Conservation (phyloP, 2,329 filamentous ascomycete species). For the Sclerotinia spermophila region DNA sequence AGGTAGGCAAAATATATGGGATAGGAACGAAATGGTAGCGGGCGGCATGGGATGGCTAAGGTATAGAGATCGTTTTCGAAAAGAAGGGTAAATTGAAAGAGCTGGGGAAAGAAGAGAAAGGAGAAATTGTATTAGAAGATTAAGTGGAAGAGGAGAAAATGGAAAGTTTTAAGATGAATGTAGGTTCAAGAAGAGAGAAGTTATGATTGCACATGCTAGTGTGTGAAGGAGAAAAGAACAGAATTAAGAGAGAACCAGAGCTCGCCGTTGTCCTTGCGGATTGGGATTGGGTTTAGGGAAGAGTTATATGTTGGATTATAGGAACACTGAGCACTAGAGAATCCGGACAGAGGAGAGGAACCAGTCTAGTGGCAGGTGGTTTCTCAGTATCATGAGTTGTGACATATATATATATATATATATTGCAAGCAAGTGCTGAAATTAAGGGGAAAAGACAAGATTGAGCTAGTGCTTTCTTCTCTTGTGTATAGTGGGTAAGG, state of each 20-base stretch:
- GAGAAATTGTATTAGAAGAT: background rate
- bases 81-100: background rate
- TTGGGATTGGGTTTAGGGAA: too few species aligned
- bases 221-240: background rate
- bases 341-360: background rate
- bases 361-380: background rate
- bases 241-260: too few species aligned
- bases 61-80: background rate
- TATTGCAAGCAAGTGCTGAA: background rate
- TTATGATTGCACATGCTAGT: background rate
- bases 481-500: background rate
- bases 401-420: too few species aligned
- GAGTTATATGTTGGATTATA: background rate
- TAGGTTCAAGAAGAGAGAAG: background rate
- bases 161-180: background rate
- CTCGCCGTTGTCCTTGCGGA: too few species aligned
- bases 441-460: background rate
- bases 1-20: rapidly evolving
- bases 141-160: background rate
- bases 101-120: background rate
- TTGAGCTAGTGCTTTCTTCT: background rate
- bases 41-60: too few species aligned
- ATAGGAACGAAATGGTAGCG: background rate
- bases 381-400: background rate
- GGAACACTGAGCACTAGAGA: too few species aligned